Evolutionary conservation across 129 eudicot genomes (phyloP).

Genomic region (Helianthus tuberosus): DNA sequence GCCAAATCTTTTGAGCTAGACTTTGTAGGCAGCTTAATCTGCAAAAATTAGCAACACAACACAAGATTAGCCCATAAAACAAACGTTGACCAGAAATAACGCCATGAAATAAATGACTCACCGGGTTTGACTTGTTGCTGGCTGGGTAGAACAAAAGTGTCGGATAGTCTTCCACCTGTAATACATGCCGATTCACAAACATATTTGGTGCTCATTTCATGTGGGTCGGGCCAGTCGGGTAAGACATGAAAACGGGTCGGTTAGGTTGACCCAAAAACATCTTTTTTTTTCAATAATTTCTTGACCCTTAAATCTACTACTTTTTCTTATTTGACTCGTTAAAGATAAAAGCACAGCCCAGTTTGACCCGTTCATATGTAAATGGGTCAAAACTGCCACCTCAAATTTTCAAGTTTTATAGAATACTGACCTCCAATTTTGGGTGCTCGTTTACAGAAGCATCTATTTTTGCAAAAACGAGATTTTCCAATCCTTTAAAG

Average conservation of each 20-base stretch:
- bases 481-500: constrained; percentile 72
- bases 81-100: neutral
- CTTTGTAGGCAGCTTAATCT: constrained; percentile 72
- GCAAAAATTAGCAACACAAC: constrained; percentile 31
- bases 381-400: neutral
- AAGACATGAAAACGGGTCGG: constrained; percentile 1
- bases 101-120: constrained; percentile 34
- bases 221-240: neutral
- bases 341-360: neutral
- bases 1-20: constrained; percentile 88
- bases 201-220: neutral
- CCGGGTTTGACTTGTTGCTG: constrained; percentile 70
- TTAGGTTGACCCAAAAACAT: constrained; percentile 1
- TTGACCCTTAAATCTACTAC: neutral
- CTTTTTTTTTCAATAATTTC: neutral
- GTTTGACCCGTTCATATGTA: neutral
- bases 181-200: neutral
- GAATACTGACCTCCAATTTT: constrained; percentile 48
- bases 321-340: neutral
- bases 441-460: constrained; percentile 85
- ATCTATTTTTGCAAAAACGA: constrained; percentile 78
- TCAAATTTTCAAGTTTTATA: neutral
- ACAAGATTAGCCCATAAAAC: constrained; percentile 16
- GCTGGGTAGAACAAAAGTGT: constrained; percentile 79
- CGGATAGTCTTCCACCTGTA: constrained; percentile 65